phyloP scores from a whole-genome alignment of 768 basidiomycete genomes.

The Holtermanniella nyarrowii region DNA sequence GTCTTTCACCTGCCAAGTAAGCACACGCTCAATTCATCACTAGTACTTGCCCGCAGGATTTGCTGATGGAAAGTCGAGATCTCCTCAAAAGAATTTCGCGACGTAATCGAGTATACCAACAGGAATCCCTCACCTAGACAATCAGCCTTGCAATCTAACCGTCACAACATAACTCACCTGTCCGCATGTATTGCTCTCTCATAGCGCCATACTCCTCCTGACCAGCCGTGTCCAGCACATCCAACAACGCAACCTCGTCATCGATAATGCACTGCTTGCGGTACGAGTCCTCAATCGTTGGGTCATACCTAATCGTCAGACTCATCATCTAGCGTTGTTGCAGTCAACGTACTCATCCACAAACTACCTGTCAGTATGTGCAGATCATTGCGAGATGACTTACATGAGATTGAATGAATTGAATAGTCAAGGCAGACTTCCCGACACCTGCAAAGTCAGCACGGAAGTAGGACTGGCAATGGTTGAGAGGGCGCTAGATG shows the following conservation, averaged over 20 bases:
- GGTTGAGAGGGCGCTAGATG: too few species aligned
- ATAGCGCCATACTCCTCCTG: conserved; percentile 99
- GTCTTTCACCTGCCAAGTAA: conserved; percentile 67
- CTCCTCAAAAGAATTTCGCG: conserved; percentile 93
- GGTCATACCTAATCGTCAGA: conserved; percentile 48
- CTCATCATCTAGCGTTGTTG: background rate
- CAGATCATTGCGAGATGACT: conserved; percentile 3
- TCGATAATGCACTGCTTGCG: conserved; percentile 95
- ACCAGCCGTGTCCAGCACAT: conserved; percentile 93
- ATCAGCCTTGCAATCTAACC: background rate
- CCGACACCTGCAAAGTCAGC: conserved; percentile 49
- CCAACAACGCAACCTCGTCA: conserved; percentile 94
- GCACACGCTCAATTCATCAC: background rate
- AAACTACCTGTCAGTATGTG: conserved; percentile 26
- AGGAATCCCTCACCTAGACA: conserved; percentile 82
- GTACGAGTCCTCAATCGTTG: conserved; percentile 96
- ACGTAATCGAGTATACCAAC: conserved; percentile 96
- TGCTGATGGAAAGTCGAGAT: conserved; percentile 93
- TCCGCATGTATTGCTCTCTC: conserved; percentile 99
- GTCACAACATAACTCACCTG: conserved; percentile 41
- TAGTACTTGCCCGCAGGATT: conserved; percentile 49
- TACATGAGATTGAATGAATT: conserved; percentile 69
- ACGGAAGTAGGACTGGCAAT: too few species aligned
- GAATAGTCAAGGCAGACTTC: conserved; percentile 90
- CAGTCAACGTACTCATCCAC: conserved; percentile 34